Evolutionary conservation across 768 basidiomycete genomes (phyloP).

Genomic region (Lanmaoa pseudosensibilis): DNA sequence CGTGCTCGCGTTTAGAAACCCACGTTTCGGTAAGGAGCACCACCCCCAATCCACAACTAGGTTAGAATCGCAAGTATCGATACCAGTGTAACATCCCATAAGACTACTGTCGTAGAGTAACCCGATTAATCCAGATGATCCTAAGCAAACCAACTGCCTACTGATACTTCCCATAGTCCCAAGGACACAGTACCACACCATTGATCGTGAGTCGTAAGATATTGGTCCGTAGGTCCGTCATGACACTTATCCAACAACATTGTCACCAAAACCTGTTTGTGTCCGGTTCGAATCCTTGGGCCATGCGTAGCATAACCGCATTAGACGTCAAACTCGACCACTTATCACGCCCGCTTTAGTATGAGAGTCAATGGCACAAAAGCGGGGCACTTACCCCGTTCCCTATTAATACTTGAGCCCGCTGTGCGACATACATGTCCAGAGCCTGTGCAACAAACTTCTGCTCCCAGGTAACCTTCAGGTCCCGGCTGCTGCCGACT

Average conservation of each 20-base stretch:
- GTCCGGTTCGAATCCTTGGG: constrained; percentile 24
- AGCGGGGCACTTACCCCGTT: constrained; percentile 45
- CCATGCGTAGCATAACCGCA: constrained; percentile 39
- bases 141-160: not conserved
- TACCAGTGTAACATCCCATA: not conserved
- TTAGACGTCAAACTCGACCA: constrained; percentile 46
- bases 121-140: not conserved
- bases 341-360: constrained; percentile 22
- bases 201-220: not conserved
- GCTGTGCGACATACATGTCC: constrained; percentile 51
- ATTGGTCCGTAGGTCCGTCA: not conserved
- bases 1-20: too few species aligned
- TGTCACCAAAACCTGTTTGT: constrained; percentile 40
- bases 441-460: constrained; percentile 44
- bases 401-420: constrained; percentile 51
- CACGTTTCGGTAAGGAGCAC: too few species aligned
- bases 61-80: not conserved
- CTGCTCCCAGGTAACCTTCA: constrained; percentile 44
- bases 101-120: not conserved
- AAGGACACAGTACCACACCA: too few species aligned
- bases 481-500: constrained; percentile 44
- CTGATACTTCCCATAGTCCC: too few species aligned
- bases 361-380: not conserved
- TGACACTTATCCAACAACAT: too few species aligned
- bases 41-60: too few species aligned